Conservation (phyloP, 2,329 filamentous ascomycete species). For the Colletotrichum camelliae region DNA sequence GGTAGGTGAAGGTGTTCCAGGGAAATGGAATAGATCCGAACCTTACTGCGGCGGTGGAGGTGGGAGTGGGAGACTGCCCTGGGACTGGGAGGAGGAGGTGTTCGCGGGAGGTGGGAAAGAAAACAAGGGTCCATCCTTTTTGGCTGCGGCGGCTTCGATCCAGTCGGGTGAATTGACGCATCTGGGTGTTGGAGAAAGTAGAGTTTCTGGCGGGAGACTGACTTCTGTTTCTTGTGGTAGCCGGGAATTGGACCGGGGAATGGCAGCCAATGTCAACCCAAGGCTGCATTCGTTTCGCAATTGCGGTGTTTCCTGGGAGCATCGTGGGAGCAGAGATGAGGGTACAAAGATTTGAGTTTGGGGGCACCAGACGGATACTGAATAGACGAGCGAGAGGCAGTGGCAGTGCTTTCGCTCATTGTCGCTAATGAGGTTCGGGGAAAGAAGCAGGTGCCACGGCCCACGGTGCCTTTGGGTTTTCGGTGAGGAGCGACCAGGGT, state of each 20-base stretch:
- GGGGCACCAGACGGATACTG: background rate
- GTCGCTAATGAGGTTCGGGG: background rate
- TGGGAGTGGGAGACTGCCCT: too few species aligned
- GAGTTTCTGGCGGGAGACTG: background rate
- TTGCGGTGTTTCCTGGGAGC: background rate
- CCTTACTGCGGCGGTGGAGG: background rate
- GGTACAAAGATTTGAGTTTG: constrained; percentile 1
- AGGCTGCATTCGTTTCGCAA: constrained; percentile 11
- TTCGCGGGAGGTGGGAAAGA: background rate
- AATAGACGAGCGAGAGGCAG: background rate
- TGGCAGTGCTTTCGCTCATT: background rate
- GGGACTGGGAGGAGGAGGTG: background rate
- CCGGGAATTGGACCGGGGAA: background rate
- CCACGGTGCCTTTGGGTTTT: background rate
- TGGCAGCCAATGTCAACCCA: background rate
- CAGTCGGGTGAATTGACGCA: background rate
- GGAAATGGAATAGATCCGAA: background rate
- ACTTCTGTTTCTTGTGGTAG: background rate
- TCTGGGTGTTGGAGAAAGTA: background rate
- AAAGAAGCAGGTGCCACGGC: background rate
- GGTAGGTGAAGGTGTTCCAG: background rate
- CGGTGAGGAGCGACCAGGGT: background rate
- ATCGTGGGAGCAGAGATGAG: constrained; percentile 10
- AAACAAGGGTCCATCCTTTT: background rate
- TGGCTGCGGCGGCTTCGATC: background rate